These are phyloP conservation scores for Debaryomyces coudertii DNA, from an alignment of 1,139 yeast species.

Conservation along the genomic window DNA sequence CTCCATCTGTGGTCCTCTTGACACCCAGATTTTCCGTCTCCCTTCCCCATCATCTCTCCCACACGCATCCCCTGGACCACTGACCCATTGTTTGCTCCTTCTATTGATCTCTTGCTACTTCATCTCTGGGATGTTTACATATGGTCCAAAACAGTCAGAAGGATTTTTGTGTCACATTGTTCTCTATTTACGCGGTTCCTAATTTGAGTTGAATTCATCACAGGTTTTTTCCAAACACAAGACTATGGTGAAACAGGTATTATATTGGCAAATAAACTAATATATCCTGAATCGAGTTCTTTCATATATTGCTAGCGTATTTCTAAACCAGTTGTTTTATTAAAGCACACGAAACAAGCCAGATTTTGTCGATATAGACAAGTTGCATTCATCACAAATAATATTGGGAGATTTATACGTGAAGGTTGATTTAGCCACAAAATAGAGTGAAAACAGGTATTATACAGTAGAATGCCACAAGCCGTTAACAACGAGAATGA, in stretches of 20 bases:
- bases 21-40: neutral
- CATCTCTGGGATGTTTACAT: constrained; percentile 6
- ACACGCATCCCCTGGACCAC: neutral
- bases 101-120: neutral
- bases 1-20: neutral
- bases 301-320: constrained; percentile 8
- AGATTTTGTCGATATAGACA: neutral
- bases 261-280: constrained; percentile 1
- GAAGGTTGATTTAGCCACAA: constrained; percentile 2
- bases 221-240: constrained; percentile 10
- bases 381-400: constrained; percentile 5
- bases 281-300: neutral
- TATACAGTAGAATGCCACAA: constrained; percentile 33
- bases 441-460: constrained; percentile 1
- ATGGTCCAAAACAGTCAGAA: constrained; percentile 7
- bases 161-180: constrained; percentile 9
- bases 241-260: constrained; percentile 8
- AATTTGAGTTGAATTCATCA: constrained; percentile 10
- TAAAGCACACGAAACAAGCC: neutral
- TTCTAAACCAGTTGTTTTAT: constrained; percentile 3
- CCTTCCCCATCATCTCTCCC: neutral
- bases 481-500: constrained; percentile 48
- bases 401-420: constrained; percentile 3
- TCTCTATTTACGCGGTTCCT: constrained; percentile 14
- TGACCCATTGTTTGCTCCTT: neutral